Conservation (phyloP, 352 stramenopile species). For the Pythium aristosporum region DNA sequence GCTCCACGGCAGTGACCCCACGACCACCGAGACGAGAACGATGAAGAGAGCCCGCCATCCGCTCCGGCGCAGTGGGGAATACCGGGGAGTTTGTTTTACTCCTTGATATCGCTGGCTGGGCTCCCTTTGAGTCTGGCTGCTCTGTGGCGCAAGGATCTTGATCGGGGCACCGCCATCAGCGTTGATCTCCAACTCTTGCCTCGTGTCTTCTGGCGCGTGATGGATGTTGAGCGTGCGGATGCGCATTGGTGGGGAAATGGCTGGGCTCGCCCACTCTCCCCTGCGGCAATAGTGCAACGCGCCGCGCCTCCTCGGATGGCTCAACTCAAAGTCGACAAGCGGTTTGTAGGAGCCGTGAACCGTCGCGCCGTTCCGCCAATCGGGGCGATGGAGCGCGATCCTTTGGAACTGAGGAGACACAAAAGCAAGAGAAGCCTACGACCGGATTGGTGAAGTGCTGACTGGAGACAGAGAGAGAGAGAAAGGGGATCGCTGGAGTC, state of each 20-base stretch:
- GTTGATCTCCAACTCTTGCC: too few species aligned
- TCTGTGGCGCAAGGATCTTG: background rate
- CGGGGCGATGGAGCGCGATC: background rate
- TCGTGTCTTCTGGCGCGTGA: background rate
- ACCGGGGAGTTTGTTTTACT: background rate
- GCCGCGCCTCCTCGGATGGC: background rate
- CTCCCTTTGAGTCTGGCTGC: too few species aligned
- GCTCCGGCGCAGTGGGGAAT: background rate
- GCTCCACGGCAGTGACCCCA: background rate
- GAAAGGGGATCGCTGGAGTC: too few species aligned
- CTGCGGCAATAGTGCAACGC: too few species aligned
- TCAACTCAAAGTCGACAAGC: background rate
- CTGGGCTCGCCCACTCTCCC: too few species aligned
- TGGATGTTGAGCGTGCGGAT: constrained; percentile 14
- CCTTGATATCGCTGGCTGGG: background rate
- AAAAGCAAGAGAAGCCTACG: background rate
- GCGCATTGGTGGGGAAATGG: constrained; percentile 8
- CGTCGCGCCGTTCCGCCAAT: constrained; percentile 11
- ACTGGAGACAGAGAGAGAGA: background rate
- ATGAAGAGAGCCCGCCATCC: background rate
- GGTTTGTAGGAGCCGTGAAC: background rate
- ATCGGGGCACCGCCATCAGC: too few species aligned
- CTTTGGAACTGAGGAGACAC: background rate
- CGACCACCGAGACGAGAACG: background rate
- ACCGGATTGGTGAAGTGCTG: background rate